Base-by-base conservation (phyloP, 78 protist genomes). In the Dictyostelium citrinum region DNA sequence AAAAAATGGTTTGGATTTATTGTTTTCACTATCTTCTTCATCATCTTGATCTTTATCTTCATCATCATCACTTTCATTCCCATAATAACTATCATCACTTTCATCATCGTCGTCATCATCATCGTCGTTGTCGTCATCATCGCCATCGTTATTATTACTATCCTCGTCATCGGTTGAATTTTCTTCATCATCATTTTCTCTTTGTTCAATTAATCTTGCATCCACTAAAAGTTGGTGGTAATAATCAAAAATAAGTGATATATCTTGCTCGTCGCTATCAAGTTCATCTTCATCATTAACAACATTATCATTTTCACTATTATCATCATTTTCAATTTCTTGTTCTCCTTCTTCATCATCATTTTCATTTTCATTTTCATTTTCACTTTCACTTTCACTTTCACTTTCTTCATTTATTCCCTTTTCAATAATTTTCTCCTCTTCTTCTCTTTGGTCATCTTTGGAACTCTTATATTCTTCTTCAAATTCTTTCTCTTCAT, bases 101-200 rank as follows among this genome's bases (percentile, higher is more conserved):
- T 22, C 75, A 61, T 76, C 92, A 8, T 43, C 67, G 2, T 76
- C 83, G 0, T 76, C 92, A 5, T 76, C 58, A 6, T 84, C 91
- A 37, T 17, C 39, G 43, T 29, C 51, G 29, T 45, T 14, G 1
- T 46, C 41, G 29, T 11, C 79, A 43, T 24, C 27, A 12, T 41
- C 64, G 6, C 33, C 51, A 31, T 8, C 80, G 22, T 17, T 16
- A 16, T 8, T 35, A 27, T 22, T 29, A 27, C n/a, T n/a, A n/a
- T n/a, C n/a, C n/a, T 27, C 22, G 7, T 64, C 29, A 9, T 64
- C 70, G 27, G 27, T 39, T 39, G 5, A 39, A 39, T 39, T 39
- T 39, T 39, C 27, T 45, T 45, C 81, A 29, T 29, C 43, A 5
- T 31, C 41, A 45, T 22, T 46, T 27, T 45, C 43, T 22, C 41